These are phyloP conservation scores for Urostyla sp. DNA, from an alignment of 73 alveolate genomes.

Conservation along the genomic window DNA sequence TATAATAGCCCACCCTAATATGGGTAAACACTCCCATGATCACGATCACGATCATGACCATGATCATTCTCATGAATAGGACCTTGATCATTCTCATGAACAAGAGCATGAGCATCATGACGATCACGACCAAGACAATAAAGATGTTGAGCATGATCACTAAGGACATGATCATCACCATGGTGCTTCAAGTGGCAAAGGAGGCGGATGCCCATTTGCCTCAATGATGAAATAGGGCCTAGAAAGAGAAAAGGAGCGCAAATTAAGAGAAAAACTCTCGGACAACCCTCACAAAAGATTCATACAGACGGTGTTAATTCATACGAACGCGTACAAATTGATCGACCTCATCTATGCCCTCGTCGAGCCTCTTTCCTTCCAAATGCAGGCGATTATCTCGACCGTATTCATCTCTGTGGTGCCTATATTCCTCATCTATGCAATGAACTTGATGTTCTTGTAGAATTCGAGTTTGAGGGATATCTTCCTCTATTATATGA, in stretches of 20 bases:
- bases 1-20: too few relatives aligned
- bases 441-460: slow-evolving; percentile 33
- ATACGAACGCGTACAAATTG: slow-evolving; percentile 22
- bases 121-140: slow-evolving; percentile 48
- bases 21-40: slow-evolving; percentile 1
- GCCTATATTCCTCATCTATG: slow-evolving; percentile 61
- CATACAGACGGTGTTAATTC: neutral
- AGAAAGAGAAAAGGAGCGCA: slow-evolving; percentile 27
- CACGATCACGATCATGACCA: slow-evolving; percentile 42
- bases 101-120: slow-evolving; percentile 60
- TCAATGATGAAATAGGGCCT: neutral
- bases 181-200: slow-evolving; percentile 13
- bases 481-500: slow-evolving; percentile 66
- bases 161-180: slow-evolving; percentile 61
- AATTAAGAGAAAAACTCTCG: neutral
- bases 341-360: slow-evolving; percentile 15
- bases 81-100: slow-evolving; percentile 2
- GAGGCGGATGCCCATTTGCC: slow-evolving; percentile 40
- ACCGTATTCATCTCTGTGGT: slow-evolving; percentile 61
- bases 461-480: slow-evolving; percentile 21
- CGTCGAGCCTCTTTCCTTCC: slow-evolving; percentile 16
- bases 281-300: slow-evolving; percentile 28
- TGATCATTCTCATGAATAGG: neutral
- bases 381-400: slow-evolving; percentile 41
- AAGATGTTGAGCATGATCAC: slow-evolving; percentile 62